Percentiles rank a stretch among this genome's conserved stretches.
Evolutionary conservation across 805 yeast genomes (phyloP).

Genomic region (Priceomyces carsonii): DNA sequence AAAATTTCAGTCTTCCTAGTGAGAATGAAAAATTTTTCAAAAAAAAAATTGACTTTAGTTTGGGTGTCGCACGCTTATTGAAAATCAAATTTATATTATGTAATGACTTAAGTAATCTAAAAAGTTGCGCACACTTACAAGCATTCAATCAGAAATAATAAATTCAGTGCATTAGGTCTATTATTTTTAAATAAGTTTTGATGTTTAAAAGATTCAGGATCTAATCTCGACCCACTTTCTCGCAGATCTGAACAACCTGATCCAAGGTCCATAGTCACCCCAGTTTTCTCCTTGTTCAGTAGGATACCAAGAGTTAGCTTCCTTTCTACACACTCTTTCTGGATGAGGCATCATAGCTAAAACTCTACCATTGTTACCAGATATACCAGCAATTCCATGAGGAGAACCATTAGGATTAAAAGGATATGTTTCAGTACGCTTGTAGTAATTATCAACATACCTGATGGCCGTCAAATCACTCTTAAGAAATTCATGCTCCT

Average conservation of each 20-base stretch:
- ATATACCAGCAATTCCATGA: slow-evolving; percentile 88
- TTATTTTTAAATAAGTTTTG: no score
- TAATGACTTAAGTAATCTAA: no score
- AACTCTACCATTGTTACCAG: slow-evolving; percentile 90
- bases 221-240: slow-evolving; percentile 93
- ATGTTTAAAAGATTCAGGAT: no score
- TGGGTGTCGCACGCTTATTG: no score
- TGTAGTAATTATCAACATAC: slow-evolving; percentile 90
- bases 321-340: slow-evolving; percentile 87
- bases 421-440: slow-evolving; percentile 80
- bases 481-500: slow-evolving; percentile 47
- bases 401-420: slow-evolving; percentile 97
- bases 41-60: no score
- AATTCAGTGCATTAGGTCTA: no score
- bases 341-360: slow-evolving; percentile 99
- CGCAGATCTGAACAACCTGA: slow-evolving; percentile 86
- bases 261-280: slow-evolving; percentile 94
- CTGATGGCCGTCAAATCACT: slow-evolving; percentile 65
- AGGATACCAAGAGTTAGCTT: slow-evolving; percentile 91
- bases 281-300: slow-evolving; percentile 55
- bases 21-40: slow-evolving; percentile 5
- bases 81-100: no score
- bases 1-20: not conserved
- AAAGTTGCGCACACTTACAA: no score
- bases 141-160: no score